A percentile compares a stretch with the other conserved stretches of the same genome.
Conservation (phyloP, 805 yeast species). For the Yarrowia sp. region DNA sequence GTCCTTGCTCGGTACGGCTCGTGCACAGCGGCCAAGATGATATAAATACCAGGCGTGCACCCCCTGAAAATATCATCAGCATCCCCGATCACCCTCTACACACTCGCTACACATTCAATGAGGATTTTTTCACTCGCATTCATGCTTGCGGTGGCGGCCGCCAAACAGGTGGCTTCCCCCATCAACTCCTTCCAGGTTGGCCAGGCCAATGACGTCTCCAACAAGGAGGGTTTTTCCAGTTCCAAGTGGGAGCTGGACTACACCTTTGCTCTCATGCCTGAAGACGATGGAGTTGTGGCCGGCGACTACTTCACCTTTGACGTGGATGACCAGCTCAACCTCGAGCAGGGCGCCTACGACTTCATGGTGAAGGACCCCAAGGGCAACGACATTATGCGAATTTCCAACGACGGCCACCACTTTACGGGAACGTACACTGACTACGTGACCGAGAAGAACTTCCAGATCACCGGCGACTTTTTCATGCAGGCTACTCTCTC, state of each 20-base stretch:
- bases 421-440: constrained; percentile 9
- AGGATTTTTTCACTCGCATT: background rate
- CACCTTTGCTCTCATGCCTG: constrained; percentile 6
- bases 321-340: background rate
- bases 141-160: constrained; percentile 7
- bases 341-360: background rate
- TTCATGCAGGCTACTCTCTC: constrained; percentile 11
- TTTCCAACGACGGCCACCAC: constrained; percentile 21
- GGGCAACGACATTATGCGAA: constrained; percentile 22
- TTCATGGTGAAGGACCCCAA: constrained; percentile 24
- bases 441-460: constrained; percentile 7
- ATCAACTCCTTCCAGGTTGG: constrained; percentile 15
- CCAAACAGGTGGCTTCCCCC: constrained; percentile 21
- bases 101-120: background rate
- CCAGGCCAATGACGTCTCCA: constrained; percentile 1
- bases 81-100: too few species aligned
- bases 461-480: constrained; percentile 7
- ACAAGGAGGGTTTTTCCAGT: constrained; percentile 5
- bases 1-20: too few species aligned
- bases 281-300: background rate
- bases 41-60: too few species aligned
- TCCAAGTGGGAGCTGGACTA: constrained; percentile 22
- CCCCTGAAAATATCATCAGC: too few species aligned
- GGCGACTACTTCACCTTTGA: constrained; percentile 29
- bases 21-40: too few species aligned